These are phyloP conservation scores for Macrocybe gigantea DNA, from an alignment of 768 basidiomycete genomes.

Conservation along the genomic window DNA sequence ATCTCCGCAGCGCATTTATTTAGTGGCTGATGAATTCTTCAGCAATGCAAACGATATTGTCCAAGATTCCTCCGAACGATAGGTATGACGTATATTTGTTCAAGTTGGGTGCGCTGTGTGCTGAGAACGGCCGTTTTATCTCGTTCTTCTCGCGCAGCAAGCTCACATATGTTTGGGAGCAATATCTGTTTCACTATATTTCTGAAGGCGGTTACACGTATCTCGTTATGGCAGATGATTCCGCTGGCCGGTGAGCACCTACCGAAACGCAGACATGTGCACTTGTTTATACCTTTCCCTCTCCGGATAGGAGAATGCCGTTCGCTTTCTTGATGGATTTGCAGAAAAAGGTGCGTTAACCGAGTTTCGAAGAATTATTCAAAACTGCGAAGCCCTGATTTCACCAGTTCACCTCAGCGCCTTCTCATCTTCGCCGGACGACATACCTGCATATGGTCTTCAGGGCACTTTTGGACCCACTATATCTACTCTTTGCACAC, in stretches of 20 bases:
- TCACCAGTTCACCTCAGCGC: conserved; percentile 51
- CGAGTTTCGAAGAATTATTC: conserved; percentile 3
- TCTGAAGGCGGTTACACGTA: conserved; percentile 84
- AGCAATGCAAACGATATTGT: conserved; percentile 87
- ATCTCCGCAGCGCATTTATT: not conserved
- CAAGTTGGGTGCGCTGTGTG: not conserved
- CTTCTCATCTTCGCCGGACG: conserved; percentile 57
- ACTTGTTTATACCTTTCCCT: conserved; percentile 1
- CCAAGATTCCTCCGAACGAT: conserved; percentile 92
- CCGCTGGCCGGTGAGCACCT: conserved; percentile 69
- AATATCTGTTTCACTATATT: conserved; percentile 92
- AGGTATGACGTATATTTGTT: conserved; percentile 38
- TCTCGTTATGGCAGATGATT: conserved; percentile 93
- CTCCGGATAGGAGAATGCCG: conserved; percentile 65
- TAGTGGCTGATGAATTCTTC: conserved; percentile 1
- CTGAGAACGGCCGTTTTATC: not conserved
- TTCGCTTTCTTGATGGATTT: conserved; percentile 90
- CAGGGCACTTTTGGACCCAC: conserved; percentile 69
- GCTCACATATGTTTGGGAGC: conserved; percentile 85
- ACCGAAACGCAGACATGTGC: conserved; percentile 1
- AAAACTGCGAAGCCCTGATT: conserved; percentile 1
- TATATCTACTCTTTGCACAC: conserved; percentile 76
- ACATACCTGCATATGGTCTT: conserved; percentile 55
- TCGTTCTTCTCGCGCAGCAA: conserved; percentile 40
- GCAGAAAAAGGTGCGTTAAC: conserved; percentile 57